Evolutionary conservation across 2,329 filamentous ascomycete species (phyloP), one percentile per base, ranked within the genome.

Genomic region (Paraconiothyrium brasiliense): DNA sequence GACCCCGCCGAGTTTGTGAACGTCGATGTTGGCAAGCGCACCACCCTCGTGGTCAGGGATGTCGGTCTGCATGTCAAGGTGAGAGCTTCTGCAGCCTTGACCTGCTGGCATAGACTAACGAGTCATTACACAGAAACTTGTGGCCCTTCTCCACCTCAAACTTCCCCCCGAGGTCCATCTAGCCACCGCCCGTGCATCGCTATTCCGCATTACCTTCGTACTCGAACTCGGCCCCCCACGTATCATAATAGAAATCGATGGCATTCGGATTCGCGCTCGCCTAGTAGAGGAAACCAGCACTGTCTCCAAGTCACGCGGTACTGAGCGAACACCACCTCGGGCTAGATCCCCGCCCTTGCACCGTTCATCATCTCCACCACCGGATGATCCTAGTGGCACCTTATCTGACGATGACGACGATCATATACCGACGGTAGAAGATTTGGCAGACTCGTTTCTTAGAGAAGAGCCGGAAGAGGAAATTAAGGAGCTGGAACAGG

Each of bases 1-100:
- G 91, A 96, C 74, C 90, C 91, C 13, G 83, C 97, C 68, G 92
- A 97, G 73, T 85, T 95, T 64, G 93, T 98, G 65, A 93, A 96
- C 70, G 87, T 97, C 68, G 89, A 89, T 49, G 87, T 92, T 79
- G 95, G 95, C 37, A 89, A 90, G 77, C 90, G 90, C 67, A 95
- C 90, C 44, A 90, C 91, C 0, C 86, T 97, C 48, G 94, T 97
- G 78, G 89, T 97, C 69, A 89, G 90, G 69, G 91, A 98, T 84
- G 90, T 97, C 60, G 92, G 91, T 2, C 82, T 97, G 66, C 91
- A 90, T 75, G 81, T 94, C 62, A 87, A 92, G 84, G 93, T 92
- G 83, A 70, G 83, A 78, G 32, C 11, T 60, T 11, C n/a, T 43
- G 46, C 30, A 16, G 24, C 32, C 24, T 46, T 35, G 35, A 14